Conservation (phyloP, 768 basidiomycete genomes). For the Mycena albidolilacea region DNA sequence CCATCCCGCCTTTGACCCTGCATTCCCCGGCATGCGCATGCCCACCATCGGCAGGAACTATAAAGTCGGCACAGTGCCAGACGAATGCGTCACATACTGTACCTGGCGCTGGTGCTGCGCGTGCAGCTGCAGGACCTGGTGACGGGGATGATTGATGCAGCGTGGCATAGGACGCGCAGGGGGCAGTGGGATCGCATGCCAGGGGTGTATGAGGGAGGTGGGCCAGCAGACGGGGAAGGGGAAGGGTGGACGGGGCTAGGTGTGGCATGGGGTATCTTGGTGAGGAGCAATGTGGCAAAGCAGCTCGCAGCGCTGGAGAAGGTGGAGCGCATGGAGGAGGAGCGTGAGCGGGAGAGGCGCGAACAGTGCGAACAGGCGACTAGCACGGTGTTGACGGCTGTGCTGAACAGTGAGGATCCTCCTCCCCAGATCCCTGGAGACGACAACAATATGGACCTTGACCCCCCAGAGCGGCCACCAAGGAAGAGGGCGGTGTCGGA, state of each 20-base stretch:
- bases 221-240: conserved; percentile 27
- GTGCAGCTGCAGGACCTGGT: conserved; percentile 81
- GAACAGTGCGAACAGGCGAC: conserved; percentile 81
- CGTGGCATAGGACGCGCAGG: conserved; percentile 73
- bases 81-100: conserved; percentile 86
- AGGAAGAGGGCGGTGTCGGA: conserved; percentile 91
- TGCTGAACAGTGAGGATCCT: conserved; percentile 56
- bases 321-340: conserved; percentile 88
- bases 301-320: conserved; percentile 83
- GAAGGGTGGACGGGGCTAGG: too few species aligned
- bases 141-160: conserved; percentile 75
- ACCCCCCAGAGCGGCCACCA: conserved; percentile 74
- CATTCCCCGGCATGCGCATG: conserved; percentile 77
- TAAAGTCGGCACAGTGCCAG: conserved; percentile 73
- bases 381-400: conserved; percentile 75
- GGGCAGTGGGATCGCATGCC: conserved; percentile 77
- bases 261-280: conserved; percentile 86
- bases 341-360: conserved; percentile 76
- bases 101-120: conserved; percentile 83
- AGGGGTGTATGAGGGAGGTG: conserved; percentile 74
- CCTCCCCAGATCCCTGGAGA: conserved; percentile 48
- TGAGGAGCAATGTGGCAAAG: conserved; percentile 83
- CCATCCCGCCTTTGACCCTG: conserved; percentile 78
- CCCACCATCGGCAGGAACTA: conserved; percentile 76
- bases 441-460: conserved; percentile 52